Conservation (phyloP, 805 yeast genomes). For the Starmerella lactis-condensi region DNA sequence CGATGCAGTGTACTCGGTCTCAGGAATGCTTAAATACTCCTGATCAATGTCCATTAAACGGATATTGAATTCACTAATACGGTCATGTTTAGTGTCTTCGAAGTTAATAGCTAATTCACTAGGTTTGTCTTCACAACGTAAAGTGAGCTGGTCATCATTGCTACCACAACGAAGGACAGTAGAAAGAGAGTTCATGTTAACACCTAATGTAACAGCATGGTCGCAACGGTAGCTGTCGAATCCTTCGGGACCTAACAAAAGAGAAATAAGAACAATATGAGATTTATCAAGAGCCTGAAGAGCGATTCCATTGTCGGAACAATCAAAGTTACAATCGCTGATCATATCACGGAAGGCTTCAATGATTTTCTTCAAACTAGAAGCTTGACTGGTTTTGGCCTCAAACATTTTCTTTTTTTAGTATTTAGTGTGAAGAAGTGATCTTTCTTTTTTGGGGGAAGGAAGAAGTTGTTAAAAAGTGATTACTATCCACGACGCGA, state of each 20-base stretch:
- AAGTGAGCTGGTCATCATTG: slow-evolving; percentile 69
- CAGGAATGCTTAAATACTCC: slow-evolving; percentile 84
- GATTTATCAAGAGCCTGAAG: slow-evolving; percentile 97
- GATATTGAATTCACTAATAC: slow-evolving; percentile 78
- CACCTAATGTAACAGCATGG: slow-evolving; percentile 75
- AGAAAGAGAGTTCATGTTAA: slow-evolving; percentile 70
- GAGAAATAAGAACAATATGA: slow-evolving; percentile 76
- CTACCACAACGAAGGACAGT: slow-evolving; percentile 84
- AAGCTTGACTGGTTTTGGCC: slow-evolving; percentile 89
- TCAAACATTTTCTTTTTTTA: slow-evolving; percentile 50
- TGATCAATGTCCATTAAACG: slow-evolving; percentile 94
- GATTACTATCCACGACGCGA: no score
- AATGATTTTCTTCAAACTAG: slow-evolving; percentile 75
- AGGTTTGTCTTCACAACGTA: slow-evolving; percentile 78
- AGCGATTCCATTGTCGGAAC: slow-evolving; percentile 84
- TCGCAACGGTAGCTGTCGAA: slow-evolving; percentile 91
- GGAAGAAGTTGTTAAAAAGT: not conserved
- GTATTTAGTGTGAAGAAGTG: not conserved
- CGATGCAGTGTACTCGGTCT: slow-evolving; percentile 74
- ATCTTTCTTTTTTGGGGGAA: not conserved
- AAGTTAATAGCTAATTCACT: slow-evolving; percentile 63
- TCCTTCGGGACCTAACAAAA: slow-evolving; percentile 72
- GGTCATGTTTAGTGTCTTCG: slow-evolving; percentile 79
- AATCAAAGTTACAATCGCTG: slow-evolving; percentile 86
- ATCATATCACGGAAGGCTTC: slow-evolving; percentile 92